Conservation (phyloP, 1,139 yeast species). For the Yamadazyma spencermartinsiae region DNA sequence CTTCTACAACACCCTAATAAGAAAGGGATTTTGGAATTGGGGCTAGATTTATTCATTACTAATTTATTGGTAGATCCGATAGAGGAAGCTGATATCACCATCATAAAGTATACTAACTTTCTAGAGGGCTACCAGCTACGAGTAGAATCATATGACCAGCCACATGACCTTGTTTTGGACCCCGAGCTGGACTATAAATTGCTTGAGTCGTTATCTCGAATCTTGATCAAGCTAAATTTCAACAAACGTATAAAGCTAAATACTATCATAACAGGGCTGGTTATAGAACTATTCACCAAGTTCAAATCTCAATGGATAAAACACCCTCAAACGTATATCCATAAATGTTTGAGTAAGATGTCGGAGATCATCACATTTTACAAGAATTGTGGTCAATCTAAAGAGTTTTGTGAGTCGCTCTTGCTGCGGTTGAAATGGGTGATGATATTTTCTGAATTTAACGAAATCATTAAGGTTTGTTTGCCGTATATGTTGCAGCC, state of each 20-base stretch:
- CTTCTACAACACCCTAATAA: slow-evolving; percentile 32
- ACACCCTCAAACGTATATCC: slow-evolving; percentile 21
- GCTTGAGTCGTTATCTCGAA: slow-evolving; percentile 19
- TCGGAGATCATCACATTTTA: slow-evolving; percentile 22
- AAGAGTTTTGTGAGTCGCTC: slow-evolving; percentile 21
- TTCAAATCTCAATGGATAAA: slow-evolving; percentile 22
- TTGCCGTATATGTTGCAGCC: slow-evolving; percentile 22
- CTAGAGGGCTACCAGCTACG: slow-evolving; percentile 8
- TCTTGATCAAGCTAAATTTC: slow-evolving; percentile 24
- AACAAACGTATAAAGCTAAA: slow-evolving; percentile 20
- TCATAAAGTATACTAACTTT: slow-evolving; percentile 11
- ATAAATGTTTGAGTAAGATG: slow-evolving; percentile 14
- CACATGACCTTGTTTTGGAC: not conserved
- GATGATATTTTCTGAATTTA: slow-evolving; percentile 30
- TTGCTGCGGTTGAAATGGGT: slow-evolving; percentile 30
- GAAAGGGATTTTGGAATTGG: slow-evolving; percentile 26
- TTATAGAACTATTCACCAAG: slow-evolving; percentile 19
- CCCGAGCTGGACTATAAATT: slow-evolving; percentile 6
- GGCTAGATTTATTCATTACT: slow-evolving; percentile 22
- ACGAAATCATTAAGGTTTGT: slow-evolving; percentile 17
- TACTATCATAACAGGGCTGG: slow-evolving; percentile 17
- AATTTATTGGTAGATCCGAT: slow-evolving; percentile 15
- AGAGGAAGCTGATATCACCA: slow-evolving; percentile 5
- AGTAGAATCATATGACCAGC: not conserved
- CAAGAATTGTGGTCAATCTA: slow-evolving; percentile 25